A percentile compares a stretch with the other conserved stretches of the same genome.
These are phyloP conservation scores for Coemansia sp. DNA, from an alignment of 192 early-diverging fungal species.

Conservation along the genomic window DNA sequence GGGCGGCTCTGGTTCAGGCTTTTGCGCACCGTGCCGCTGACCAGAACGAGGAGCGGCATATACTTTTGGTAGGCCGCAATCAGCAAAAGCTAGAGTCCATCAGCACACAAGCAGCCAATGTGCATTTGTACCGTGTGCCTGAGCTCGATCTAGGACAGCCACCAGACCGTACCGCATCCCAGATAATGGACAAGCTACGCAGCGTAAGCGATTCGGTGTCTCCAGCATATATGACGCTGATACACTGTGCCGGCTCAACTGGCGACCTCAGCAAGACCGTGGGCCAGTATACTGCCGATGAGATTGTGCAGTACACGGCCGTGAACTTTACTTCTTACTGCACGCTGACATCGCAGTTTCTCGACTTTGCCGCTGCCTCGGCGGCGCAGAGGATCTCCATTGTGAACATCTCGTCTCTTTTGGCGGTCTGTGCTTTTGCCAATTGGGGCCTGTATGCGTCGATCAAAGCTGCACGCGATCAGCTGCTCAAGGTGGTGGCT, in stretches of 20 bases:
- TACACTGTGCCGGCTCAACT: conserved; percentile 77
- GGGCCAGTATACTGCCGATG: conserved; percentile 52
- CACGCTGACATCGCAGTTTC: conserved; percentile 48
- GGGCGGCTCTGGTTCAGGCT: conserved; percentile 53
- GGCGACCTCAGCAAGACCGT: conserved; percentile 65
- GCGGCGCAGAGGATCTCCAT: conserved; percentile 41
- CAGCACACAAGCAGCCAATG: conserved; percentile 10
- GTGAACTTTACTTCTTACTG: conserved; percentile 62
- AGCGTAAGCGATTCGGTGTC: too few species aligned
- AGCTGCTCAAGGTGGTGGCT: conserved; percentile 67
- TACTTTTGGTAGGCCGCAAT: conserved; percentile 65
- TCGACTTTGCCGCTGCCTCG: conserved; percentile 8
- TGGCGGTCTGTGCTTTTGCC: conserved; percentile 70
- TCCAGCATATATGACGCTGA: conserved; percentile 41
- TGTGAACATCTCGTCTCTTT: conserved; percentile 78
- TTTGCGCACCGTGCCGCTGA: conserved; percentile 33
- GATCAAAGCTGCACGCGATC: conserved; percentile 80
- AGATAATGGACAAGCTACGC: conserved; percentile 11
- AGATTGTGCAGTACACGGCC: conserved; percentile 52
- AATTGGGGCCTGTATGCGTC: conserved; percentile 81
- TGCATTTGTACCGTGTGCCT: conserved; percentile 17
- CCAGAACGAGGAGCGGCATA: conserved; percentile 23
- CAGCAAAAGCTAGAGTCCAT: conserved; percentile 27
- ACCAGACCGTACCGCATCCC: not conserved
- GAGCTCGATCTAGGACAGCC: conserved; percentile 20